Evolutionary conservation across 257 asterid species (phyloP).

Genomic region (Capsicum baccatum): DNA sequence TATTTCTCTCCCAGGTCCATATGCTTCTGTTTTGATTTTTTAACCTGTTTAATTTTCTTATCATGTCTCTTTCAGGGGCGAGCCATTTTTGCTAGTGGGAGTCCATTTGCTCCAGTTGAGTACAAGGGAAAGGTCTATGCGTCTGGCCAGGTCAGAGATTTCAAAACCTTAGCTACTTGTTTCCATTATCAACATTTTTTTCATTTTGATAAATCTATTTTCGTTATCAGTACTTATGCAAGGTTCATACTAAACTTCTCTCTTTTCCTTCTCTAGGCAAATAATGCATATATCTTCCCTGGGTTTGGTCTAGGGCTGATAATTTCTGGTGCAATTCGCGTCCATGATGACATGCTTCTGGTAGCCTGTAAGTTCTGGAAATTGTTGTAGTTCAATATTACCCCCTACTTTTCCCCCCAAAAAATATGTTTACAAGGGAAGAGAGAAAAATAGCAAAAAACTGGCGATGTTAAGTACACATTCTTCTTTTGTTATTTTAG

Average conservation of each 20-base stretch:
- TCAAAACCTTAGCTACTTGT: background rate
- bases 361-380: constrained; percentile 77
- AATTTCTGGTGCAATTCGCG: constrained; percentile 93
- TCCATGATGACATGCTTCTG: constrained; percentile 91
- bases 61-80: constrained; percentile 53
- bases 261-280: constrained; percentile 56
- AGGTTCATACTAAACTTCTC: constrained; percentile 1
- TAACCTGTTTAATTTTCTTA: constrained; percentile 25
- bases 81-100: constrained; percentile 83
- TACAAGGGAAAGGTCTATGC: constrained; percentile 59
- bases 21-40: background rate
- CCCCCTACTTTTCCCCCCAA: background rate
- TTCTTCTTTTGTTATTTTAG: background rate
- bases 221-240: background rate
- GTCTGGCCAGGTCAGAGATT: constrained; percentile 69
- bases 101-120: constrained; percentile 72
- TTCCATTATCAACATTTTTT: background rate
- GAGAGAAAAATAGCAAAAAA: background rate
- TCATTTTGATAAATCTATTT: background rate
- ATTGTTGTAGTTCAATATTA: background rate
- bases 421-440: background rate
- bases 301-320: constrained; percentile 92
- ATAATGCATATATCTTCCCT: constrained; percentile 90
- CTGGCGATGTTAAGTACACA: background rate
- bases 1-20: background rate